These are phyloP conservation scores for Aspergillus biplanus DNA, from an alignment of 495 filamentous ascomycete species.

Conservation along the genomic window DNA sequence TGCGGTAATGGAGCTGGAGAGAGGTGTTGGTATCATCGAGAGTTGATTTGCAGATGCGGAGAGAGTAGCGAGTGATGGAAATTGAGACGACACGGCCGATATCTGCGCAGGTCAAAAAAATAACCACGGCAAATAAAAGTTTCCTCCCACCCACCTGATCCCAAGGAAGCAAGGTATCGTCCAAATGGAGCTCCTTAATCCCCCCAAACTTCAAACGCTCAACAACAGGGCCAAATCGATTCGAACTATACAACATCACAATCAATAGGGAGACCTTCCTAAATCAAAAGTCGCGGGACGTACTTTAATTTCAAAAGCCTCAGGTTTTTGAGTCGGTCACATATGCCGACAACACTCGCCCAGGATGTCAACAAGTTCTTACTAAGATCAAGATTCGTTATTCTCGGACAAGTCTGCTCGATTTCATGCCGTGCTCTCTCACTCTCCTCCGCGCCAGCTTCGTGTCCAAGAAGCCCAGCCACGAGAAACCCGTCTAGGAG, in stretches of 20 bases:
- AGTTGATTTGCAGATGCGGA: slow-evolving; percentile 59
- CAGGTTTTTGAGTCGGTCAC: slow-evolving; percentile 63
- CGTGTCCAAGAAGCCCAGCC: slow-evolving; percentile 41
- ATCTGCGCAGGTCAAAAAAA: slow-evolving; percentile 36
- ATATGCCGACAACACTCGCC: slow-evolving; percentile 68
- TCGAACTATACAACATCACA: slow-evolving; percentile 60
- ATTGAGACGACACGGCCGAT: slow-evolving; percentile 46
- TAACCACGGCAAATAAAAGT: slow-evolving; percentile 10
- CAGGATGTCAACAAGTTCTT: slow-evolving; percentile 77
- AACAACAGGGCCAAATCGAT: slow-evolving; percentile 64
- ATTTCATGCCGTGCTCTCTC: slow-evolving; percentile 33
- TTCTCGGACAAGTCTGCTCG: slow-evolving; percentile 54
- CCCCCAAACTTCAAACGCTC: slow-evolving; percentile 51
- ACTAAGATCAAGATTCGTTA: slow-evolving; percentile 84
- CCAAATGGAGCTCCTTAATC: slow-evolving; percentile 71
- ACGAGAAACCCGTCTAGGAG: slow-evolving; percentile 78
- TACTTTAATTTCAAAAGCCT: slow-evolving; percentile 73
- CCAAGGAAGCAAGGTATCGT: slow-evolving; percentile 74
- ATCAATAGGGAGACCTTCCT: slow-evolving; percentile 17
- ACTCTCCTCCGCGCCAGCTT: slow-evolving; percentile 35
- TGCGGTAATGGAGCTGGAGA: slow-evolving; percentile 53
- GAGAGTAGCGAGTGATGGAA: slow-evolving; percentile 63
- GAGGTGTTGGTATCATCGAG: slow-evolving; percentile 34
- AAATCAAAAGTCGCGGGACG: slow-evolving; percentile 22
- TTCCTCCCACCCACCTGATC: slow-evolving; percentile 57